These are phyloP conservation scores for Piper longum DNA, from an alignment of 164 flowering plant species.

Conservation along the genomic window DNA sequence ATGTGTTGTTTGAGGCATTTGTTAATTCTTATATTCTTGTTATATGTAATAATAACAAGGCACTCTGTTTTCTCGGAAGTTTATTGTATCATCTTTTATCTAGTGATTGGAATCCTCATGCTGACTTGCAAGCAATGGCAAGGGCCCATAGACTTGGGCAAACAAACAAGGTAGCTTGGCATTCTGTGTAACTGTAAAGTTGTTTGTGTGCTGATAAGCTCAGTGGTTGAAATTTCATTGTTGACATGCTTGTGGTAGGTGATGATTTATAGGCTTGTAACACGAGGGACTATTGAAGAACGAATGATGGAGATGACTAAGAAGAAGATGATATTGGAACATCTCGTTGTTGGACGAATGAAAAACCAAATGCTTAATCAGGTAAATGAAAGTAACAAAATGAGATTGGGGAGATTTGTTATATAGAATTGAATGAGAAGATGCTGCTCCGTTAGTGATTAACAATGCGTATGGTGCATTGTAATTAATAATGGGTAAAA, in stretches of 20 bases:
- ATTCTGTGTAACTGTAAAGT: background rate
- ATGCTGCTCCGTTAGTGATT: background rate
- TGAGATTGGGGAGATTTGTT: background rate
- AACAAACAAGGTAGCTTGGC: conserved; percentile 60
- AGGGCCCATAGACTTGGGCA: conserved; percentile 99
- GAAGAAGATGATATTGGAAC: conserved; percentile 98
- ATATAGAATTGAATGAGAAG: background rate
- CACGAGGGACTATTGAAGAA: conserved; percentile 90
- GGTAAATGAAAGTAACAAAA: conserved; percentile 24
- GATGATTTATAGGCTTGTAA: conserved; percentile 86
- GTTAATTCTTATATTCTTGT: too few relatives aligned
- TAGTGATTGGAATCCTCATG: conserved; percentile 99
- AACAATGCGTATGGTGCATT: background rate
- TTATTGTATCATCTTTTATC: conserved; percentile 4
- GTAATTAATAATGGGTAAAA: background rate
- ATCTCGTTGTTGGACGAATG: conserved; percentile 88
- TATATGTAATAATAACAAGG: background rate
- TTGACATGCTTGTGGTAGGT: conserved; percentile 36
- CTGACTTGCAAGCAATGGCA: conserved; percentile 99
- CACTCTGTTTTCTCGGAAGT: background rate
- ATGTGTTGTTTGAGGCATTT: too few relatives aligned
- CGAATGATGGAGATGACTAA: conserved; percentile 99
- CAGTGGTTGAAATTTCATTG: background rate
- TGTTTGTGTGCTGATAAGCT: background rate
- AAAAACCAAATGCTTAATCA: conserved; percentile 83